Base-by-base conservation (phyloP, 208 protist species). In the Borovskyia barvae region DNA sequence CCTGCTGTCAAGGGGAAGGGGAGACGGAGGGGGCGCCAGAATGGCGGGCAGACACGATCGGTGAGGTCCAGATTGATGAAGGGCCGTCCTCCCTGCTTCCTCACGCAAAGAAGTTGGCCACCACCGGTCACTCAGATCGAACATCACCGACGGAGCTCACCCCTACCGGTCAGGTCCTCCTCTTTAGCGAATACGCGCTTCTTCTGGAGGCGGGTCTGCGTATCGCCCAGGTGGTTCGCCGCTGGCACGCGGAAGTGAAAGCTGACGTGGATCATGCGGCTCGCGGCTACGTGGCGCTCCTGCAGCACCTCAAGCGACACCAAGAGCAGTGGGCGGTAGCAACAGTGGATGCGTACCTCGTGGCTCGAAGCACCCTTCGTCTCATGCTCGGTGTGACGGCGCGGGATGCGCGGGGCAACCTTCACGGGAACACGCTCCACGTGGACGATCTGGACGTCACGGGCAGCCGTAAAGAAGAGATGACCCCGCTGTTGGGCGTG, bases 391-490 rank as follows among this genome's bases (percentile, higher is more conserved):
- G 72, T 40, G 77, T 77, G 25, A 75, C 65, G 15, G 70, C 72
- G 5, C 57, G 69, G 14, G 69, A 75, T 36, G 56, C 65, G 17
- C 29, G 55, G 6, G 61, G 56, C 65, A 58, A 58, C 47, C 43
- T 70, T 11, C 75, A 77, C 58, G 60, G 65, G 64, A 69, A 76
- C 65, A 51, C 71, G 15, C 61, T 84, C 7, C 73, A 80, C 55
- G 72, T 84, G 5, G 77, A 84, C 24, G 73, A 80, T 52, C 47
- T 84, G 6, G 77, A 84, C 39, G 63, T 84, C 48, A 56, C 55
- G 42, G 77, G 72, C 32, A 84, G 64, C 14, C 41, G 56, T 11
- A 80, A 80, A 57, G 77, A 77, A 57, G 72, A 84, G 26, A 62
- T 84, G 28, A 62, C 73, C 28, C 72, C 68, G 17, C 66, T 66